Percentiles rank a stretch among this genome's conserved stretches.
phyloP scores from a whole-genome alignment of 371 early-diverging fungal genomes.

The Rhizopus sp. region DNA sequence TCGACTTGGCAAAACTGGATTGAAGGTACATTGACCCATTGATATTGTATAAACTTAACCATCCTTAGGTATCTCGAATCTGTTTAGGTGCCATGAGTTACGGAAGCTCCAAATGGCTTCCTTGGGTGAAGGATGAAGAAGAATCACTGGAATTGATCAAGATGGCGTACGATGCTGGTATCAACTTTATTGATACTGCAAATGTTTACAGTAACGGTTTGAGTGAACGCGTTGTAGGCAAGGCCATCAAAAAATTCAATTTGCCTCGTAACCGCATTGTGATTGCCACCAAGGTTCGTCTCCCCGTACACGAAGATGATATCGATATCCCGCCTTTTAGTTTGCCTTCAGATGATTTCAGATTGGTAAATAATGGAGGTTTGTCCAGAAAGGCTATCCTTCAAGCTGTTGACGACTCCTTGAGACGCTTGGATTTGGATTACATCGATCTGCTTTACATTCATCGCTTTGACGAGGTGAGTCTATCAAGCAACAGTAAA shows the following conservation, averaged over 20 bases:
- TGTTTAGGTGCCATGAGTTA: constrained; percentile 48
- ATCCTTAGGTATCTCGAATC: constrained; percentile 35
- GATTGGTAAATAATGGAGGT: constrained; percentile 32
- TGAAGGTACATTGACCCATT: constrained; percentile 13
- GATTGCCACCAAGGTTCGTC: constrained; percentile 45
- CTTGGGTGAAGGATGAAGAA: constrained; percentile 35
- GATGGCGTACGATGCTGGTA: constrained; percentile 45
- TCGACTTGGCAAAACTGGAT: constrained; percentile 46
- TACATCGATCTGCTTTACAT: constrained; percentile 67
- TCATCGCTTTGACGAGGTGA: constrained; percentile 36
- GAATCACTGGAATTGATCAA: constrained; percentile 39
- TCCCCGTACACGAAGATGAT: constrained; percentile 15
- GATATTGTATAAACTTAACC: neutral
- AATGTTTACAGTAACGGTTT: constrained; percentile 47
- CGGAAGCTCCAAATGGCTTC: constrained; percentile 20
- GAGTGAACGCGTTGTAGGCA: constrained; percentile 43
- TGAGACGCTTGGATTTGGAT: constrained; percentile 48
- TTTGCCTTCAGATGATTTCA: constrained; percentile 5
- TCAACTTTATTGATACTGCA: constrained; percentile 39
- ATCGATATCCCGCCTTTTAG: neutral
- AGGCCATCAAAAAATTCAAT: constrained; percentile 42
- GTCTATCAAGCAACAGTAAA: neutral
- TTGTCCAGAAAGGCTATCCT: constrained; percentile 52
- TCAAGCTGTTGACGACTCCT: constrained; percentile 46
- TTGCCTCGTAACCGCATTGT: constrained; percentile 45